Evolutionary conservation across 257 asterid genomes (phyloP), one percentile per base, ranked within the genome.

Genomic region (Gynochthodes officinalis): DNA sequence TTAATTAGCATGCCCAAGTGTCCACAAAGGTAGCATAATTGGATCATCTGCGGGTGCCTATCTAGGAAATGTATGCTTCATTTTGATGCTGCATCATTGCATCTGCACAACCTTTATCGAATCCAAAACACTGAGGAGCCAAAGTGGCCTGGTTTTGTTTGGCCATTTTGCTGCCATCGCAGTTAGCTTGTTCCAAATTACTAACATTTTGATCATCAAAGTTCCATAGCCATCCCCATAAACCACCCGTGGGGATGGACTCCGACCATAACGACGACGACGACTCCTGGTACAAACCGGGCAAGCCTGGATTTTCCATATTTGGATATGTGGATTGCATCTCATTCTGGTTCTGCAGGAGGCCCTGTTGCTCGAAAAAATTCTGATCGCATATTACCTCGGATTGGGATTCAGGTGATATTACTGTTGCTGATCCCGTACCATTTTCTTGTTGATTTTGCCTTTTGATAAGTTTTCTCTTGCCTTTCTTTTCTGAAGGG

Each of bases 151-250:
- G 85, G 71, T 73, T 81, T 43, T 83, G 86, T 21, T 77, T 73
- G 4, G 74, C 79, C 77, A 64, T 68, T 28, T 75, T 77, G 76
- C 72, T 65, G 64, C 83, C 75, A 39, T 77, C 79, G 58, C 42
- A 57, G 28, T 14, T 10, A 28, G 49, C 35, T 35, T 67, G 78
- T 32, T 15, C n/a, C 40, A 28, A 60, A 27, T 19, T 16, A 48
- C 49, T 12, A 7, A 18, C 59, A n/a, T 37, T 62, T 55, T 73
- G 83, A 70, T 79, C 81, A 48, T 81, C 89, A n/a, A 80, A 40
- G 74, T 76, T 82, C 88, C 89, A 86, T 8, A 80, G 70, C 67
- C 85, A 88, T n/a, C 79, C 86, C 88, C 86, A 85, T 63, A 84
- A 76, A 23, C 70, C 79, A 42, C 82, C 88, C 50, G 74, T 30